Base-by-base conservation (phyloP, 805 yeast genomes). In the Zygosaccharomyces kombuchaensis region DNA sequence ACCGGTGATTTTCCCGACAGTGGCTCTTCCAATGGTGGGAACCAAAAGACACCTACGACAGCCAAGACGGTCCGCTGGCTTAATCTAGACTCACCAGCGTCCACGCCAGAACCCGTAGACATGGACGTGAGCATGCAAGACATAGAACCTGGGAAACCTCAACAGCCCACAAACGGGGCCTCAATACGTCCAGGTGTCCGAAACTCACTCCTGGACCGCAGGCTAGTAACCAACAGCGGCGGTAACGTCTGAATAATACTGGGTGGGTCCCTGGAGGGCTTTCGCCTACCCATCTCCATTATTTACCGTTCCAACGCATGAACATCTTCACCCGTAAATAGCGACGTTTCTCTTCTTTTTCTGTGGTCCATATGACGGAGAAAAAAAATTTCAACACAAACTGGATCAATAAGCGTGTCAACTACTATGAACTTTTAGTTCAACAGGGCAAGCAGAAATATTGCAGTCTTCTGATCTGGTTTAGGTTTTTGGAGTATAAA, bases 61-160 rank as follows among this genome's bases (percentile, higher is more conserved):
- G 36, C 42, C 8, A 48, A 48, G 30, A 45, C 52, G 2, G 52
- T 48, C 5, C 43, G 52, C 7, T 45, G 52, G 52, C 44, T 45
- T 26, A 45, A 48, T 23, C 13, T 27, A 19, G 44, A 40, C 29
- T 26, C 41, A 6, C 41, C 41, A 2, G 16, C 38, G 25, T 9
- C 25, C 6, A 31, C 41, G 2, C 44, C 42, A 30, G 50, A 40
- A 9, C 52, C 50, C 13, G 41, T 36, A 12, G 56, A 56, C 26
- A 39, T 53, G 22, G 62, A 56, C 41, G 41, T 54, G 12, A 56
- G 60, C 47, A 49, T 56, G 54, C 59, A 52, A 36, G 62, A 56
- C 43, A 49, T 51, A 17, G 43, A 45, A 23, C 42, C 44, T 12
- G 32, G 14, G 4, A 29, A 29, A n/a, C n/a, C 16, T 29, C 32